Evolutionary conservation across 2,329 filamentous ascomycete species (phyloP).

Genomic region (Colletotrichum sp.): DNA sequence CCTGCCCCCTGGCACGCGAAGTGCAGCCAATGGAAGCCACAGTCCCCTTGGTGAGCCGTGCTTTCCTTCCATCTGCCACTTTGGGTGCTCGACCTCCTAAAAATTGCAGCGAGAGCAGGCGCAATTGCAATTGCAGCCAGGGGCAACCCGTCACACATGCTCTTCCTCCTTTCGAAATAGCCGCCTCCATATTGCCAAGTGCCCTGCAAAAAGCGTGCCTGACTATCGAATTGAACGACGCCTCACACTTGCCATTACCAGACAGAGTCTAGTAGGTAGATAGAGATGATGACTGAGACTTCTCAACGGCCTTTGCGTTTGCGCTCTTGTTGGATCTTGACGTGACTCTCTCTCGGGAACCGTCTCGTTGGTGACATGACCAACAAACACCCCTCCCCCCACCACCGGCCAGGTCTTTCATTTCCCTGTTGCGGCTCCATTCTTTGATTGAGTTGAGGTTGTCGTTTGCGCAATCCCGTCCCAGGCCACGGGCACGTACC

Average conservation of each 20-base stretch:
- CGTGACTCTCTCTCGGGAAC: neutral
- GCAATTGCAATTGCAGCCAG: neutral
- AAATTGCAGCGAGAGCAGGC: neutral
- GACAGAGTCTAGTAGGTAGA: neutral
- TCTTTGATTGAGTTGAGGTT: neutral
- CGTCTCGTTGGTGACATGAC: neutral
- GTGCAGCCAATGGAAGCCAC: neutral
- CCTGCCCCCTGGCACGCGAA: neutral
- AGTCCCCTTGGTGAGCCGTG: neutral
- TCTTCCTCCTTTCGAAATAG: neutral
- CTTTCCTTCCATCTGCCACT: neutral
- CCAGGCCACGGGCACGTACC: neutral
- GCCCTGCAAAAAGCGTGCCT: neutral
- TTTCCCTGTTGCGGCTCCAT: neutral
- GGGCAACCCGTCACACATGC: neutral
- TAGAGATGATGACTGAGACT: neutral
- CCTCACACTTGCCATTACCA: neutral
- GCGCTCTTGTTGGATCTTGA: neutral
- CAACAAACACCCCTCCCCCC: neutral
- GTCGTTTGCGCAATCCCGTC: slow-evolving; percentile 15
- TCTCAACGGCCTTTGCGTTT: neutral
- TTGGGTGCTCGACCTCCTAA: neutral
- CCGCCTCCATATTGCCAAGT: neutral
- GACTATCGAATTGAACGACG: neutral
- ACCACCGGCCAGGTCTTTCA: neutral